Percentiles rank a stretch among this genome's conserved stretches.
Evolutionary conservation across 1,284 basidiomycete genomes (phyloP).

Genomic region (Tilletia walkeri): DNA sequence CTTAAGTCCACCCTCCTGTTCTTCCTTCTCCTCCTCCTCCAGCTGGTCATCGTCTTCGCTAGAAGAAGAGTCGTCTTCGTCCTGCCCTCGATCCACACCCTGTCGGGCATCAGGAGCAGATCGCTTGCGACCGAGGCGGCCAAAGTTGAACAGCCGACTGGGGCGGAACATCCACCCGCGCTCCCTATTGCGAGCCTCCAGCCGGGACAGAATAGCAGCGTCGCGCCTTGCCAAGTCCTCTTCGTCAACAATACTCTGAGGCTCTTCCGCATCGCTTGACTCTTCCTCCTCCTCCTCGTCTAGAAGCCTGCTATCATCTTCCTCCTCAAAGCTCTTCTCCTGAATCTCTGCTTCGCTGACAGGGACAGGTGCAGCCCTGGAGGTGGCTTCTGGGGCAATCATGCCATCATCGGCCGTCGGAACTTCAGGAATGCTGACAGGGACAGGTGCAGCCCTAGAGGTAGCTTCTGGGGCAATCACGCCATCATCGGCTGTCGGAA

Average conservation of each 20-base stretch:
- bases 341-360: no score
- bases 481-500: no score
- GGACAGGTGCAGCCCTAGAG: no score
- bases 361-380: no score
- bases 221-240: neutral
- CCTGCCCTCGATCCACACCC: neutral
- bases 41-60: neutral
- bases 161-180: slow-evolving; percentile 5
- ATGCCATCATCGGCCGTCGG: no score
- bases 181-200: neutral
- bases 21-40: neutral
- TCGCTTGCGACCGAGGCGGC: neutral
- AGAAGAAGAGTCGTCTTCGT: neutral
- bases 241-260: neutral
- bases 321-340: neutral
- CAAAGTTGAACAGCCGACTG: neutral
- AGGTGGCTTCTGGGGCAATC: no score
- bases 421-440: no score
- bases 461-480: no score
- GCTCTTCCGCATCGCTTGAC: neutral
- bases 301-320: neutral
- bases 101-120: neutral
- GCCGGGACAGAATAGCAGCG: neutral
- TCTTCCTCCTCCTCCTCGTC: neutral
- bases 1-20: neutral